Percentiles rank a stretch among this genome's conserved stretches.
phyloP scores from a whole-genome alignment of 2,329 filamentous ascomycete species.

The Colletotrichum phormii region DNA sequence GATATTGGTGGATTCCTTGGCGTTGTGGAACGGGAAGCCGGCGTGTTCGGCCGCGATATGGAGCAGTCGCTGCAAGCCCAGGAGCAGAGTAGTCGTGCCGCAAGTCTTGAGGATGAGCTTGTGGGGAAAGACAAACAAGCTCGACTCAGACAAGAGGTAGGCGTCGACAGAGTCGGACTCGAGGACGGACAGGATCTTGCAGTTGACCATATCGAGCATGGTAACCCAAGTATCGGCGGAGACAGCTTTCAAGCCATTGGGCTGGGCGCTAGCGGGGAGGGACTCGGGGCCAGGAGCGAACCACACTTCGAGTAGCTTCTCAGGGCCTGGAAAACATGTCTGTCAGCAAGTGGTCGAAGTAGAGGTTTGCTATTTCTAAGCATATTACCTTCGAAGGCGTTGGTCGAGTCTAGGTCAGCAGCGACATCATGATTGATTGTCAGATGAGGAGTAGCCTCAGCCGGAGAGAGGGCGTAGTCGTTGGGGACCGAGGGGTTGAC shows the following conservation, averaged over 20 bases:
- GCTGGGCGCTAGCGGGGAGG: constrained; percentile 76
- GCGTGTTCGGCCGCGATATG: constrained; percentile 90
- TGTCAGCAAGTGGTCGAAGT: constrained; percentile 26
- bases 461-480: constrained; percentile 85
- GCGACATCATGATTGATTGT: constrained; percentile 98
- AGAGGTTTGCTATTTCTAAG: neutral
- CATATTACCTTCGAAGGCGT: constrained; percentile 87
- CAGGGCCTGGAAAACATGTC: constrained; percentile 72
- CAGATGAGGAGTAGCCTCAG: constrained; percentile 86
- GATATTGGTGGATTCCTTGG: constrained; percentile 73
- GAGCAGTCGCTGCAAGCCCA: constrained; percentile 88
- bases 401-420: constrained; percentile 91
- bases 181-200: constrained; percentile 95
- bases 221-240: constrained; percentile 88
- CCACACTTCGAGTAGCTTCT: constrained; percentile 99
- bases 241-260: constrained; percentile 87
- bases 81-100: constrained; percentile 92
- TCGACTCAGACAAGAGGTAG: constrained; percentile 97
- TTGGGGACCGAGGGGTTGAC: constrained; percentile 83
- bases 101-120: constrained; percentile 99
- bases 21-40: constrained; percentile 87
- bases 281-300: constrained; percentile 84
- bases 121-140: constrained; percentile 99
- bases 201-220: constrained; percentile 98
- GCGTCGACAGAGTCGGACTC: constrained; percentile 95